Evolutionary conservation across 1,139 yeast species (phyloP), one percentile per base, ranked within the genome.

Genomic region (Suhomyces guaymorum): DNA sequence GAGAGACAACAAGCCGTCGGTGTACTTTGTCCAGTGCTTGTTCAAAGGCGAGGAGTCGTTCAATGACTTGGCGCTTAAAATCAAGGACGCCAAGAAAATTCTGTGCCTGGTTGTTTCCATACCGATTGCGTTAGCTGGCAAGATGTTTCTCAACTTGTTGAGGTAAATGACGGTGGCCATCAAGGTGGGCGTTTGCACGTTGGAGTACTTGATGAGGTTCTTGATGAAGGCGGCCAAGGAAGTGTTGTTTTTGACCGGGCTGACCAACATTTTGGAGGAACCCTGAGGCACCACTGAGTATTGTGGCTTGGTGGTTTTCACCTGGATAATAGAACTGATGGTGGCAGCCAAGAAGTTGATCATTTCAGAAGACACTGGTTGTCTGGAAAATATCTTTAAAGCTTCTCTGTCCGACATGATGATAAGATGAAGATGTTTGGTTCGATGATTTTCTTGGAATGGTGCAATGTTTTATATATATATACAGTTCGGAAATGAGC

Each of bases 31-130:
- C 98, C 98, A 92, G 67, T 90, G 96, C 63, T 84, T 89, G 64
- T 92, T 92, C 59, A 90, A 75, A 32, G 97, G 98, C 12, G 94
- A 82, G 3, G 95, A 82, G 64, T 92, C 98, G 61, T 92, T 92
- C 46, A 90, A 75, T 45, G 82, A 82, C 65, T 92, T 92, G 15
- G 97, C 96, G 24, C 95, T 85, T 42, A 92, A 68, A 35, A 92
- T 86, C 43, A 92, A 71, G 28, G 96, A 79, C 0, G 96, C 95
- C 38, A 92, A 68, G 48, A 92, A 90, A 41, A 92, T 86, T 43
- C 97, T 74, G 65, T 92, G 97, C 55, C 95, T 78, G 5, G 97
- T 89, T 39, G 97, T 87, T 48, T 87, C 88, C 77, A 90, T 87
- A 15, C 97, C 97, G 41, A 84, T 78, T 14, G 96, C 95, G 60